phyloP scores from a whole-genome alignment of 768 basidiomycete species.

The Termitomyces sp. region DNA sequence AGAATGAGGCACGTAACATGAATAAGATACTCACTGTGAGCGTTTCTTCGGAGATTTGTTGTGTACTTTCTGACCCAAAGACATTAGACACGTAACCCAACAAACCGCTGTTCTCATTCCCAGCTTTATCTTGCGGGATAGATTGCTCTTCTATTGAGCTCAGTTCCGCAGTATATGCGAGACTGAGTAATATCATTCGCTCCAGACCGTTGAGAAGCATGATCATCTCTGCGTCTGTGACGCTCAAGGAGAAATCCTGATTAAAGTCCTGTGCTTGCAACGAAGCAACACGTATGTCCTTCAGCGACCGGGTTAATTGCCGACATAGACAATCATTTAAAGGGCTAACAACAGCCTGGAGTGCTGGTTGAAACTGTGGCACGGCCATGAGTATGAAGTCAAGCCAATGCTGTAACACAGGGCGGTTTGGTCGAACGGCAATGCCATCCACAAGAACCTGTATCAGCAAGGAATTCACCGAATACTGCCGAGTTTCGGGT shows the following conservation, averaged over 20 bases:
- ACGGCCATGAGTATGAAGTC: slow-evolving; percentile 93
- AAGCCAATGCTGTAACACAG: slow-evolving; percentile 91
- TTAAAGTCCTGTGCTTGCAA: slow-evolving; percentile 27
- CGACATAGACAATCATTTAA: slow-evolving; percentile 76
- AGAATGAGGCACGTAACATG: neutral
- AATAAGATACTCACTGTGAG: slow-evolving; percentile 40
- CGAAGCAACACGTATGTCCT: slow-evolving; percentile 46
- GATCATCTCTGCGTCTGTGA: slow-evolving; percentile 77
- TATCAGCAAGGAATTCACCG: slow-evolving; percentile 66
- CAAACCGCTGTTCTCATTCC: slow-evolving; percentile 57
- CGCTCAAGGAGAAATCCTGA: slow-evolving; percentile 39
- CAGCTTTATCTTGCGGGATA: slow-evolving; percentile 42
- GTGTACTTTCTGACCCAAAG: slow-evolving; percentile 67
- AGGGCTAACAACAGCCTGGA: slow-evolving; percentile 63
- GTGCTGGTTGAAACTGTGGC: slow-evolving; percentile 73
- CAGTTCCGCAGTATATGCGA: slow-evolving; percentile 51
- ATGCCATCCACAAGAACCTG: slow-evolving; percentile 83
- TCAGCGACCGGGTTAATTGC: slow-evolving; percentile 55
- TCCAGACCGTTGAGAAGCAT: slow-evolving; percentile 85
- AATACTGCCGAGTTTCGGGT: slow-evolving; percentile 31
- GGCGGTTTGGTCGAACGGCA: slow-evolving; percentile 57
- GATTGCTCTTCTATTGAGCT: slow-evolving; percentile 53
- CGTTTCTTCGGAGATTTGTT: slow-evolving; percentile 45
- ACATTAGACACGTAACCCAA: slow-evolving; percentile 91
- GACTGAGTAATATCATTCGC: slow-evolving; percentile 68